These are phyloP conservation scores for Seiridium cupressi DNA, from an alignment of 2,329 filamentous ascomycete species.

Conservation along the genomic window DNA sequence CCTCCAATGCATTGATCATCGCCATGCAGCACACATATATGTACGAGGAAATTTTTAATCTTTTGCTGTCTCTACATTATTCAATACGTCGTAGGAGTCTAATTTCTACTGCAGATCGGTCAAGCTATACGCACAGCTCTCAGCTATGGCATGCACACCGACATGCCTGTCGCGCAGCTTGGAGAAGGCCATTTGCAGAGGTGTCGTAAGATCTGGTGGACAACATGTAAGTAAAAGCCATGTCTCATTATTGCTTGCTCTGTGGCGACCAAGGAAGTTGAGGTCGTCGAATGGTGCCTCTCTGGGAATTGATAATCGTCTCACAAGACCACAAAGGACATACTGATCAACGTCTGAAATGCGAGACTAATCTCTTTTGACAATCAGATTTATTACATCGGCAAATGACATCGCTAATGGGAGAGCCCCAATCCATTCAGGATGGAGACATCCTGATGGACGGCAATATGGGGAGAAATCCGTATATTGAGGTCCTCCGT, in stretches of 20 bases:
- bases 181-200: slow-evolving; percentile 40
- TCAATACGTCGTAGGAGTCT: not conserved
- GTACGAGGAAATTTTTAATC: slow-evolving; percentile 25
- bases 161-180: slow-evolving; percentile 43
- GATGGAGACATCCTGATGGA: slow-evolving; percentile 54
- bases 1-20: slow-evolving; percentile 47
- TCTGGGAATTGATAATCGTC: too few species aligned
- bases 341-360: too few species aligned
- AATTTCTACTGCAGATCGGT: slow-evolving; percentile 35
- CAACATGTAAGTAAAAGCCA: slow-evolving; percentile 34
- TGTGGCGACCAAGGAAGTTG: too few species aligned
- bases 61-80: not conserved
- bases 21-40: slow-evolving; percentile 42
- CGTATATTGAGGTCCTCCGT: too few species aligned
- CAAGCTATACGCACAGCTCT: slow-evolving; percentile 50
- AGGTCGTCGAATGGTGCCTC: too few species aligned
- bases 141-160: slow-evolving; percentile 49
- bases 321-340: too few species aligned
- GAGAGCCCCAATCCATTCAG: slow-evolving; percentile 44
- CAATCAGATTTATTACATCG: slow-evolving; percentile 38
- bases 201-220: slow-evolving; percentile 52
- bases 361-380: too few species aligned
- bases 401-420: slow-evolving; percentile 53
- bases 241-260: too few species aligned
- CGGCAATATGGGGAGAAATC: too few species aligned